Evolutionary conservation across 1,284 basidiomycete genomes (phyloP), one percentile per base, ranked within the genome.

Genomic region (Gomphus bonarii): DNA sequence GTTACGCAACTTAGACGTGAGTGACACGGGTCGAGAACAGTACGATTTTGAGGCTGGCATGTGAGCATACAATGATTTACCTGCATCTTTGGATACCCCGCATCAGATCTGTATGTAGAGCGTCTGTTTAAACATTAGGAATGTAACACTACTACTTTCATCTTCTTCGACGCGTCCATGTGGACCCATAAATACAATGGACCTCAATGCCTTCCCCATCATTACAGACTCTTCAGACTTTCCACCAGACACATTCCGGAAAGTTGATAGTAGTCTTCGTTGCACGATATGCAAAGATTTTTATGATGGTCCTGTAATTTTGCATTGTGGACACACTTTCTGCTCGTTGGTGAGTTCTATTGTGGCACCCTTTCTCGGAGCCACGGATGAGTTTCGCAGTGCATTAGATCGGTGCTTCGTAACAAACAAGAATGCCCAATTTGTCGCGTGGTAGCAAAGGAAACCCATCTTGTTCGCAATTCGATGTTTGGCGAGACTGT

Each of bases 221-320:
- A 73, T 88, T 11, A 72, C 78, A 25, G 85, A 87, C 61, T 81
- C 84, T 0, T 78, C 77, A 14, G 87, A 90, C 68, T 90, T 89
- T 59, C 75, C 82, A 0, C 66, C 69, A 20, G 53, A 67, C 4
- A 46, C 77, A 10, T 70, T 90, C n/a, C 75, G 77, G 35, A 68
- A 70, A 18, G 73, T 90, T 33, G 87, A 90, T 65, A 67, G 74
- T 30, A 73, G 81, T 18, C 69, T 87, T 55, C 76, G 85, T 5
- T 90, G 88, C 64, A 73, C 75, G 20, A 86, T 90, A 53, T 90
- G 87, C 66, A 70, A 77, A 14, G 85, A 90, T 60, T 71, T 85
- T 46, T 85, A 79, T 64, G 78, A 80, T 53, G 86, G 75, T 0
- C 87, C 87, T 8, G 80, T 90, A 38, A 78, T 81, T 7, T 73